Conservation (phyloP, 2,329 filamentous ascomycete genomes). For the Phyllosticta paracitricarpa region DNA sequence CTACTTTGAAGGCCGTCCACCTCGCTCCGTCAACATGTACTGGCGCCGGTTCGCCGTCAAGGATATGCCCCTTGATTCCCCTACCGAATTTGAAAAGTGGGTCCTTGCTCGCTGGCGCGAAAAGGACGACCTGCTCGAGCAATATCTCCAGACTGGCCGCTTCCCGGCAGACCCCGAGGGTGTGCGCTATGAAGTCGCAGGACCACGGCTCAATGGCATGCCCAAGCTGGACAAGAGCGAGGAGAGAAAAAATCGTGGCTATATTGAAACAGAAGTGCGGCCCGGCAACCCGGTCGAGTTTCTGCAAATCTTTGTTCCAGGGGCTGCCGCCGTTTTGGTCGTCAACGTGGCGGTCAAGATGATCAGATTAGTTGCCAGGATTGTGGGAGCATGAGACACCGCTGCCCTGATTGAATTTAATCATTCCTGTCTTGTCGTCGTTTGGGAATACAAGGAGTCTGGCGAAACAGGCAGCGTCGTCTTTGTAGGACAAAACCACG, state of each 20-base stretch:
- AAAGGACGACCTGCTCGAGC: constrained; percentile 79
- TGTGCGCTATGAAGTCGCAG: constrained; percentile 2
- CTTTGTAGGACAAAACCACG: not conserved
- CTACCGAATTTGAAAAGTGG: constrained; percentile 70
- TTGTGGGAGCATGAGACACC: not conserved
- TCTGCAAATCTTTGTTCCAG: constrained; percentile 31
- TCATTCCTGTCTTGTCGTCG: not conserved
- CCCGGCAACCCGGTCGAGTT: constrained; percentile 31
- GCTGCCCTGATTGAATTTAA: not conserved
- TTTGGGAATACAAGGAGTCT: not conserved
- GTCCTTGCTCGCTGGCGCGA: constrained; percentile 76
- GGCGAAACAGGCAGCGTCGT: not conserved
- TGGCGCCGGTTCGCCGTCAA: constrained; percentile 78
- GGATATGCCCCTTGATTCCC: constrained; percentile 69
- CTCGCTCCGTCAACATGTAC: constrained; percentile 92
- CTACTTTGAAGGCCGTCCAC: constrained; percentile 79
- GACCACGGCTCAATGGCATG: not conserved
- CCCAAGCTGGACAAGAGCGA: constrained; percentile 2
- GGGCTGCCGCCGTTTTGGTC: not conserved
- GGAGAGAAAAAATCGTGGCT: constrained; percentile 20
- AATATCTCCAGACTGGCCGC: constrained; percentile 62
- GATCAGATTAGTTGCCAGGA: not conserved
- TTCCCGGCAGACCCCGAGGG: constrained; percentile 57
- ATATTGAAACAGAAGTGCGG: constrained; percentile 39
- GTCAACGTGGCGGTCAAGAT: constrained; percentile 2